These are phyloP conservation scores for Lagerstroemia speciosa DNA, from an alignment of 345 rosid genomes.

Conservation along the genomic window DNA sequence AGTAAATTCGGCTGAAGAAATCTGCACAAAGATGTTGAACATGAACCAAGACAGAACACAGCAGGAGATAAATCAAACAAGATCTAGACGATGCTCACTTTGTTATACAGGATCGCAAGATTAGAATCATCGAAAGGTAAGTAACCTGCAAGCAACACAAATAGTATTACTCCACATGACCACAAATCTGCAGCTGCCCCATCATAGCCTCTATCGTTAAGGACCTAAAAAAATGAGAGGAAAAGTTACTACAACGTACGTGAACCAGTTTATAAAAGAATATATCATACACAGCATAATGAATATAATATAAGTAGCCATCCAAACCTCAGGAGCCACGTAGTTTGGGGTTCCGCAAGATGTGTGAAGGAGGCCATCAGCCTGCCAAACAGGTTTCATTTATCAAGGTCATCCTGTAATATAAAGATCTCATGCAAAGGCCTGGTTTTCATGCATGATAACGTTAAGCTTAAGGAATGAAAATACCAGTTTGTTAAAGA, in stretches of 20 bases:
- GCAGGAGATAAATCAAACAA: conserved; percentile 7
- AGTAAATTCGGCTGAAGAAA: conserved; percentile 81
- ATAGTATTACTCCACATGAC: conserved; percentile 98
- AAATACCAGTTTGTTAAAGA: not conserved
- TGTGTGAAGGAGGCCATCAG: conserved; percentile 91
- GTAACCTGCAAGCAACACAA: conserved; percentile 94
- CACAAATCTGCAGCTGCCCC: conserved; percentile 97
- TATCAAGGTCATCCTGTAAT: not conserved
- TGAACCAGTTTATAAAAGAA: not conserved
- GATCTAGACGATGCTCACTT: conserved; percentile 50
- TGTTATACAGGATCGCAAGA: conserved; percentile 80
- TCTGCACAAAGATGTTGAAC: conserved; percentile 30
- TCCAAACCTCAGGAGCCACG: conserved; percentile 93
- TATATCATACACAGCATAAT: conserved; percentile 5
- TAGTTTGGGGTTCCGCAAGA: conserved; percentile 97
- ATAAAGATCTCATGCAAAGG: no score
- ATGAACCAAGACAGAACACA: conserved; percentile 12
- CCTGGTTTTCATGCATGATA: no score
- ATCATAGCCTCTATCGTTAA: conserved; percentile 89
- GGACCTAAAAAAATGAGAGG: conserved; percentile 49
- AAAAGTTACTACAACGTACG: not conserved
- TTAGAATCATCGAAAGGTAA: conserved; percentile 98
- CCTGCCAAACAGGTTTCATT: conserved; percentile 32
- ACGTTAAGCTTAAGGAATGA: no score
- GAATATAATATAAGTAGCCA: conserved; percentile 2